Percentiles rank a stretch among this genome's conserved stretches.
Conservation (phyloP, 2,329 filamentous ascomycete genomes). For the Hypoxylon sp. region DNA sequence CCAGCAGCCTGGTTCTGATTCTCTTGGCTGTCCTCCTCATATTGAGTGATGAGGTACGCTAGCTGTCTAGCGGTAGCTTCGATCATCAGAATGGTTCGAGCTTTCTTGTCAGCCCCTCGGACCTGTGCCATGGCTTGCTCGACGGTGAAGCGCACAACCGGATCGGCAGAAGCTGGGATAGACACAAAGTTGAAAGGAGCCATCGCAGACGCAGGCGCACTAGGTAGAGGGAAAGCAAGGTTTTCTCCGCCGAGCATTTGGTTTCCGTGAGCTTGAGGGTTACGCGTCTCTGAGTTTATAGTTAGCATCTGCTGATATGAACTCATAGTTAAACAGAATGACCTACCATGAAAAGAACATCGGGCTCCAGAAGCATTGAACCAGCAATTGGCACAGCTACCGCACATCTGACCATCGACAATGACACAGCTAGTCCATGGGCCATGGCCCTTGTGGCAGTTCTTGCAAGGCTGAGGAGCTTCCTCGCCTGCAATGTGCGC, state of each 20-base stretch:
- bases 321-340: neutral
- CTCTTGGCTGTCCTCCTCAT: constrained; percentile 58
- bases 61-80: constrained; percentile 68
- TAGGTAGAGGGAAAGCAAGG: constrained; percentile 49
- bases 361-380: constrained; percentile 72
- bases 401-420: constrained; percentile 71
- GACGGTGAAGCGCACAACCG: constrained; percentile 59
- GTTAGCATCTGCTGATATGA: constrained; percentile 17
- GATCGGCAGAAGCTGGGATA: constrained; percentile 53
- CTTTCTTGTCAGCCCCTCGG: constrained; percentile 58
- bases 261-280: constrained; percentile 55
- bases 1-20: constrained; percentile 47
- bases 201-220: constrained; percentile 50
- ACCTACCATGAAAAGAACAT: constrained; percentile 71
- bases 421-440: constrained; percentile 71
- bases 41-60: constrained; percentile 65
- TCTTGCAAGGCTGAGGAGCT: constrained; percentile 66
- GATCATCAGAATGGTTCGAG: constrained; percentile 64
- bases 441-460: constrained; percentile 71
- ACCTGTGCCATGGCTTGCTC: constrained; percentile 63
- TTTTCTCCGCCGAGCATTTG: constrained; percentile 51
- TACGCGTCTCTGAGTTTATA: constrained; percentile 58
- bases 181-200: constrained; percentile 52
- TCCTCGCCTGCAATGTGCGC: constrained; percentile 68
- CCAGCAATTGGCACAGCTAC: constrained; percentile 74